Evolutionary conservation across 108 stramenopile species (phyloP), one percentile per base, ranked within the genome.

Genomic region (Pelagomonas calceolata): DNA sequence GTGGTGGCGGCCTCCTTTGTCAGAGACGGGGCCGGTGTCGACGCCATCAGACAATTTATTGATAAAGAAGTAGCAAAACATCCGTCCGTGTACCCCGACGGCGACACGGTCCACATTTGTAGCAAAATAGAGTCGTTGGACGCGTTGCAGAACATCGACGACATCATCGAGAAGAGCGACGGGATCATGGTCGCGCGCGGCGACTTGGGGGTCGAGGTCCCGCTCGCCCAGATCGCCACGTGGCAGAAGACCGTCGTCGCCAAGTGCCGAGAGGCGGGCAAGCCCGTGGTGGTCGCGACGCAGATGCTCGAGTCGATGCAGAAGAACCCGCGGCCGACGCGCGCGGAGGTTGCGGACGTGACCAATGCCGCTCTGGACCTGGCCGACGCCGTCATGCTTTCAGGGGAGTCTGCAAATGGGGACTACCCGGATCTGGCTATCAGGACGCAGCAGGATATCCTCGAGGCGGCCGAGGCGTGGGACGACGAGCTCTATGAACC

Each of bases 171-270:
- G 34, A 90, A 82, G 73, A 82, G 82, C 29, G 94, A 95, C 68
- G 91, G 91, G 0, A 92, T 95, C 77, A 95, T 95, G 94, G 89
- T 89, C 39, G 81, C 83, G 0, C 66, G 80, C 33, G 80, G 84
- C 45, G 94, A 95, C 72, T 73, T 95, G 73, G 94, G 94, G 30
- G 91, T 95, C 16, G 94, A 95, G 78, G 90, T 95, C 72, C 93
- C 93, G 5, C 82, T 92, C 69, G 86, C 90, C 68, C 89, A 92
- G 81, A 93, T 98, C 30, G 94, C 94, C 44, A 85, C 94, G 76
- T 94, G 93, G 18, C 97, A 98, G 81, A 98, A 98, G 88, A 92
- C 93, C 78, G 95, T 96, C 94, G 91, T 96, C 35, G 90, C 90
- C 34, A 88, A 88, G 34, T 91, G 90, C 79, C 95, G 94, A 69